Base-by-base conservation (phyloP, 2,329 filamentous ascomycete genomes). In the Phoma sp. region DNA sequence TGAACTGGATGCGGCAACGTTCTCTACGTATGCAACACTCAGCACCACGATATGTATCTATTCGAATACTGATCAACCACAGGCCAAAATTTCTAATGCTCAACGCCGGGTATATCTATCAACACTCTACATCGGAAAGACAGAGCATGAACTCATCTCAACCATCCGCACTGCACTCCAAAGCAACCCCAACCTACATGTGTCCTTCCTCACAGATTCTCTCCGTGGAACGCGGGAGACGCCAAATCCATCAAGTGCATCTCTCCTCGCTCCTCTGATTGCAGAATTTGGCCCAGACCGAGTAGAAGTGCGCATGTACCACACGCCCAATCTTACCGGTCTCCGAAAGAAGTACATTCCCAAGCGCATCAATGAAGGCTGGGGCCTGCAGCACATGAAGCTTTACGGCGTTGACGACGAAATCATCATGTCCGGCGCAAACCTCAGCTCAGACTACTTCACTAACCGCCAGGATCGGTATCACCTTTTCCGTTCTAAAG, bases 361-460 rank as follows among this genome's bases (percentile, higher is more conserved):
- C 0, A 91, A 86, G 70, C 84, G 95, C 17, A 93, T 99, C 72
- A 99, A 99, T 65, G 95, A 99, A 77, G 95, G 95, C 15, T 99
- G 95, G 95, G 95, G 95, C 1, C 77, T 99, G 57, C 95, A 99
- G 73, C 95, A 99, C 72, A 99, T 99, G 93, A 99, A 99, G 81
- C 81, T 99, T 0, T 99, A 99, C 66, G 95, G 95, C 0, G 80
- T 96, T 18, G 95, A 99, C 66, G 92, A 99, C 68, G 92, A 96
- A 74, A 89, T 99, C 53, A 93, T 99, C 61, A 85, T 99, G 66
- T 96, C 93, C 7, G 66, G 86, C 7, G 95, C 95, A 14, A 99
- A 99, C 64, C 79, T 99, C 6, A 96, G 92, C 0, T 85, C 83
- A 36, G 93, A 99, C 70, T 99, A 99, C 76, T 99, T 99, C 68